Base-by-base conservation (phyloP, 306 rosid genomes). In the Cyclanthera cordifolia region DNA sequence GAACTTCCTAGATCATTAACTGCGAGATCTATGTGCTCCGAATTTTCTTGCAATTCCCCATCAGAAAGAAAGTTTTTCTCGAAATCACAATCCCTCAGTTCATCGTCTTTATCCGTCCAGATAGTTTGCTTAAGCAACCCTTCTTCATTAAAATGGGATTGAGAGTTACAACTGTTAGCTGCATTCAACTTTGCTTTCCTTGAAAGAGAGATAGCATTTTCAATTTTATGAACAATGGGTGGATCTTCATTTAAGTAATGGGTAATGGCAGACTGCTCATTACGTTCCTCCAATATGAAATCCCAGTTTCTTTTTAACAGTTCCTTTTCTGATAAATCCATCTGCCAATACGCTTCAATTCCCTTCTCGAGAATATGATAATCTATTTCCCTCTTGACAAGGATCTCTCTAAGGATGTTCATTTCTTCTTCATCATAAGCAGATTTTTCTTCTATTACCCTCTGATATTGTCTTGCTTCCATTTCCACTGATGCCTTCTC, bases 341-440 rank as follows among this genome's bases (percentile, higher is more conserved):
- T 83, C 74, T 72, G 80, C 74, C 90, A 80, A 70, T 82, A 94
- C 15, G 79, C 79, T 74, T 94, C 91, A 28, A 90, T 82, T 76
- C 86, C 88, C 82, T 82, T 85, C 82, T 83, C 91, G 68, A 94
- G 73, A 58, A 83, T 78, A 59, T 83, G 87, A 76, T 78, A 83
- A 80, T 94, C 99, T 74, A 9, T 86, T 72, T 94, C 99, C 82
- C 81, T 88, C 76, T 81, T 79, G 60, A 94, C 74, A 68, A 94
- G 95, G 66, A 90, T 84, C 75, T 90, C 97, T 85, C 87, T 83
- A 77, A 94, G 80, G 77, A 90, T 73, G 49, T 63, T 53, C 83
- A 90, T 88, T 86, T 94, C 91, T 73, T 90, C 96, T 84, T 94
- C 96, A 34, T 94, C 99, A 69, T 88, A 88, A 66, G 81, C 81